These are phyloP conservation scores for Eucalyptus grandis DNA, from an alignment of 345 rosid genomes.

Conservation along the genomic window DNA sequence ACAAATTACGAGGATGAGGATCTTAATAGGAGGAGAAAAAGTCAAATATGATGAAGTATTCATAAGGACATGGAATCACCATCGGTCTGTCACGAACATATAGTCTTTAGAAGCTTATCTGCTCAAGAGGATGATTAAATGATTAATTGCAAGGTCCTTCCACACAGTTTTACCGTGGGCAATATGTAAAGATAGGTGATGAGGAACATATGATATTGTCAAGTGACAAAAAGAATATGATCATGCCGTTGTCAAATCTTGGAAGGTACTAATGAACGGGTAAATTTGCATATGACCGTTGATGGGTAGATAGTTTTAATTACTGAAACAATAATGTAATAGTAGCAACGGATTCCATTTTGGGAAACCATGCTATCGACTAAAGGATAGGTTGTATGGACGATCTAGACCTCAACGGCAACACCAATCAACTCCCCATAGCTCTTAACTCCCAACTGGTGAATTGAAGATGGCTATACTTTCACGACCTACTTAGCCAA, in stretches of 20 bases:
- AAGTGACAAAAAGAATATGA: too few relatives aligned
- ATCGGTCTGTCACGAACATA: background rate
- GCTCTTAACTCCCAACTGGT: background rate
- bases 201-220: background rate
- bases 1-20: too few relatives aligned
- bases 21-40: too few relatives aligned
- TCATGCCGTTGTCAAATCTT: too few relatives aligned
- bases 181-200: background rate
- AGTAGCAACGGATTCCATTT: too few relatives aligned
- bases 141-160: background rate
- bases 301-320: too few relatives aligned
- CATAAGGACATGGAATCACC: background rate
- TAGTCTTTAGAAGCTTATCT: background rate
- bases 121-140: background rate
- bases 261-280: too few relatives aligned
- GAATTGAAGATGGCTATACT: background rate
- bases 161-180: background rate
- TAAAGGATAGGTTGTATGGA: background rate
- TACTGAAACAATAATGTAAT: too few relatives aligned
- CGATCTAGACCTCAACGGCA: background rate
- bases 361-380: background rate
- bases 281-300: too few relatives aligned
- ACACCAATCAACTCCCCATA: background rate
- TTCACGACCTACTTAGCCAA: too few relatives aligned
- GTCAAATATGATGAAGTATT: too few relatives aligned